Conservation (phyloP, 306 rosid genomes). For the Lathyrus oleraceus region DNA sequence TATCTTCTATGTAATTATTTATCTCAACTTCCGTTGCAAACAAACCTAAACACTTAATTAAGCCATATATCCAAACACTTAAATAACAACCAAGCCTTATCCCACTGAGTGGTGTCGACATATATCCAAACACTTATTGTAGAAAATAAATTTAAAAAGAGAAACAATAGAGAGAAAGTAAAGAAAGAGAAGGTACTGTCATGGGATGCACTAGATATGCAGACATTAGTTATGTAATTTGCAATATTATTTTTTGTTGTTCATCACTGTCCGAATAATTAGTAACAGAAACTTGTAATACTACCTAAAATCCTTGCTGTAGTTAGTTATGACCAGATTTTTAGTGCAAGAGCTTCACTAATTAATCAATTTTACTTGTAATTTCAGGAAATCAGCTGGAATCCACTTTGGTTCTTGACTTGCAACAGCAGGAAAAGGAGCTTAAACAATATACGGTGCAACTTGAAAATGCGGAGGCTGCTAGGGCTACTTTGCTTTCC, state of each 20-base stretch:
- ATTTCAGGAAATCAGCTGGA: conserved; percentile 63
- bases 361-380: conserved; percentile 3
- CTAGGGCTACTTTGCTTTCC: conserved; percentile 67
- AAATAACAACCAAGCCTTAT: too few species aligned
- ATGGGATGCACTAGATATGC: not conserved
- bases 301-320: not conserved
- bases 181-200: not conserved
- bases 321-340: conserved; percentile 3
- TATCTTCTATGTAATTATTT: not conserved
- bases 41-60: not conserved
- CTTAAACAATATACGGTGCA: conserved; percentile 56
- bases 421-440: conserved; percentile 68
- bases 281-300: not conserved
- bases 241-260: not conserved
- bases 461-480: conserved; percentile 63
- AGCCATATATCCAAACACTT: not conserved
- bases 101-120: not conserved
- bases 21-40: not conserved
- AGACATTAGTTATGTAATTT: not conserved
- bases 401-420: conserved; percentile 55
- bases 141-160: not conserved
- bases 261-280: not conserved
- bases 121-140: not conserved
- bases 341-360: not conserved
- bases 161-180: conserved; percentile 1